Evolutionary conservation across 1,284 basidiomycete species (phyloP).

Genomic region (Laetiporus sulphureus): DNA sequence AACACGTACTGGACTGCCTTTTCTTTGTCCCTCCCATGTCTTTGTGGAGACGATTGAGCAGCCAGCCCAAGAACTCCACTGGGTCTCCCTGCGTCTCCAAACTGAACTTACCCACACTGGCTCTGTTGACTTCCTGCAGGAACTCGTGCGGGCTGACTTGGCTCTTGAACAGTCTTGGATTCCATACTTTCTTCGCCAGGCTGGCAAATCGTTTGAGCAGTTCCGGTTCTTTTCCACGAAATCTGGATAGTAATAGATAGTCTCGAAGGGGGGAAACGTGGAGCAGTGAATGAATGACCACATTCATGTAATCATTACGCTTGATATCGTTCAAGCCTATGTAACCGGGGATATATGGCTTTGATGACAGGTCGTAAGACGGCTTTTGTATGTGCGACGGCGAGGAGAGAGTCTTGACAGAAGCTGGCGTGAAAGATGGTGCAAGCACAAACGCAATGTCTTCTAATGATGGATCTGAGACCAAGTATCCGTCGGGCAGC

Average conservation of each 20-base stretch:
- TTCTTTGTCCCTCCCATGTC: slow-evolving; percentile 89
- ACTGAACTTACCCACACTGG: slow-evolving; percentile 84
- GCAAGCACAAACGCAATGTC: slow-evolving; percentile 91
- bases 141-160: slow-evolving; percentile 99
- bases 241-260: slow-evolving; percentile 75
- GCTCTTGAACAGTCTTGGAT: slow-evolving; percentile 91
- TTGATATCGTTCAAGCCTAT: slow-evolving; percentile 98
- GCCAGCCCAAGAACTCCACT: slow-evolving; percentile 93
- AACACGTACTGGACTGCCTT: slow-evolving; percentile 71
- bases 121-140: slow-evolving; percentile 89
- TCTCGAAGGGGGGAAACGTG: slow-evolving; percentile 90
- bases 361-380: slow-evolving; percentile 79
- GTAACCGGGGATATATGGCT: slow-evolving; percentile 88
- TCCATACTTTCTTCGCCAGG: slow-evolving; percentile 92
- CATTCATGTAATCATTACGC: slow-evolving; percentile 95
- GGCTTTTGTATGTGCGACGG: slow-evolving; percentile 59
- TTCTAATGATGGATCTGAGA: slow-evolving; percentile 91
- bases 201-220: slow-evolving; percentile 82
- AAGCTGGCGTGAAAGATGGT: slow-evolving; percentile 68
- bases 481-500: slow-evolving; percentile 95
- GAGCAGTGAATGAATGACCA: slow-evolving; percentile 89
- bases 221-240: slow-evolving; percentile 72
- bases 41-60: slow-evolving; percentile 88
- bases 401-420: slow-evolving; percentile 48
- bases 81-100: slow-evolving; percentile 95